These are phyloP conservation scores for Colletotrichum godetiae DNA, from an alignment of 2,329 filamentous ascomycete genomes.

Conservation along the genomic window DNA sequence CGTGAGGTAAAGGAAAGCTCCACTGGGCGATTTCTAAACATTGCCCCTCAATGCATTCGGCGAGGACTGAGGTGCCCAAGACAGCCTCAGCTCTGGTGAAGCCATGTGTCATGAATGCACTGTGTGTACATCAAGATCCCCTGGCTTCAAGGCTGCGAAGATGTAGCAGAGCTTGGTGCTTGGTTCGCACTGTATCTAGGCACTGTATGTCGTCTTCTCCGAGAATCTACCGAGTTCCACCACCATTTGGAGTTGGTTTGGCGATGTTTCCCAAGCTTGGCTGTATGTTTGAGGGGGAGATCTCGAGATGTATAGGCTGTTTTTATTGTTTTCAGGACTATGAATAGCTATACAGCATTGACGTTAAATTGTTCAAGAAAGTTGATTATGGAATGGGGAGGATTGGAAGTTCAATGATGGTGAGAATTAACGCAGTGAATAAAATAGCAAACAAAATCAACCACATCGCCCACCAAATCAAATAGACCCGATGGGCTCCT, in stretches of 20 bases:
- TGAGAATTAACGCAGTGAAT: not conserved
- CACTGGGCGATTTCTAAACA: too few relatives aligned
- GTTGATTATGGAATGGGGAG: too few relatives aligned
- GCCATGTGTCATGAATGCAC: not conserved
- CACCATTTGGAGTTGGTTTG: not conserved
- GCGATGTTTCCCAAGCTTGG: not conserved
- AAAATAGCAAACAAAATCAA: not conserved
- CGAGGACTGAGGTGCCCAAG: too few relatives aligned
- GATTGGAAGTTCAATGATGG: too few relatives aligned
- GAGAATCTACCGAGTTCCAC: constrained; percentile 34
- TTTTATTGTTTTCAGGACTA: not conserved
- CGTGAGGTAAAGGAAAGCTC: not conserved
- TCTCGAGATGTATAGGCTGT: not conserved
- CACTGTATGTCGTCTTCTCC: constrained; percentile 12
- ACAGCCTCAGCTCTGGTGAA: too few relatives aligned
- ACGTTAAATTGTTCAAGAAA: too few relatives aligned
- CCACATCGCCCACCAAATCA: not conserved
- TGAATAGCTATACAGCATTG: too few relatives aligned
- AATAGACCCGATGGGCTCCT: not conserved
- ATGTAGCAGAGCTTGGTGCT: too few relatives aligned
- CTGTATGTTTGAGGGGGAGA: not conserved
- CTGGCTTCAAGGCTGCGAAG: too few relatives aligned
- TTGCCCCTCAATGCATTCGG: too few relatives aligned
- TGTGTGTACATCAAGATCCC: not conserved
- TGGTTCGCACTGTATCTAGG: too few relatives aligned